Evolutionary conservation across 306 rosid genomes (phyloP).

Genomic region (Crotalaria pallida): DNA sequence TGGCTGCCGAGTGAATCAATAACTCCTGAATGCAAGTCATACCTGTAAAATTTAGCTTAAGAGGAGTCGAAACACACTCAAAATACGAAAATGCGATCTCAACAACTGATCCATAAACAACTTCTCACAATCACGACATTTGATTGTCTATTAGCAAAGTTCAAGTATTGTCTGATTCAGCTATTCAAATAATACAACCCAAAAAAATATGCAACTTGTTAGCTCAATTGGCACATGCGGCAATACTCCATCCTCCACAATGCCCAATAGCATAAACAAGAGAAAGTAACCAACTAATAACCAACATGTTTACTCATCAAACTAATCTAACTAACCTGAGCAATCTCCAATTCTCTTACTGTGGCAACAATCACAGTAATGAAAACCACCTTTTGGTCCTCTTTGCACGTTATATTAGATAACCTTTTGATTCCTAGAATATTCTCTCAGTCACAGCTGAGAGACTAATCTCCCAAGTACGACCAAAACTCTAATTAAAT

Average conservation of each 20-base stretch:
- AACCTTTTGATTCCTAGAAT: too few species aligned
- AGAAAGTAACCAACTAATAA: not conserved
- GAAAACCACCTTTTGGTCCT: not conserved
- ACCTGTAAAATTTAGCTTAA: slow-evolving; percentile 36
- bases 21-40: slow-evolving; percentile 66
- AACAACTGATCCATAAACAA: not conserved
- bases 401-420: not conserved
- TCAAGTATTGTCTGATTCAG: not conserved
- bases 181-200: not conserved
- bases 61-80: slow-evolving; percentile 10
- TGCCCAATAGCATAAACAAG: not conserved
- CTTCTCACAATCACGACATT: not conserved
- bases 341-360: not conserved
- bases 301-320: not conserved
- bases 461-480: too few species aligned
- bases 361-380: not conserved
- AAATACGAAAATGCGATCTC: not conserved
- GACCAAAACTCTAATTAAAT: too few species aligned
- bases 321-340: not conserved
- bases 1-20: slow-evolving; percentile 56
- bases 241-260: not conserved
- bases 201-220: not conserved
- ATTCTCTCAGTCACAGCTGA: too few species aligned
- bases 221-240: not conserved
- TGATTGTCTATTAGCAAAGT: not conserved